These are phyloP conservation scores for Akanthomyces muscarius DNA, from an alignment of 2,329 filamentous ascomycete species.

Conservation along the genomic window DNA sequence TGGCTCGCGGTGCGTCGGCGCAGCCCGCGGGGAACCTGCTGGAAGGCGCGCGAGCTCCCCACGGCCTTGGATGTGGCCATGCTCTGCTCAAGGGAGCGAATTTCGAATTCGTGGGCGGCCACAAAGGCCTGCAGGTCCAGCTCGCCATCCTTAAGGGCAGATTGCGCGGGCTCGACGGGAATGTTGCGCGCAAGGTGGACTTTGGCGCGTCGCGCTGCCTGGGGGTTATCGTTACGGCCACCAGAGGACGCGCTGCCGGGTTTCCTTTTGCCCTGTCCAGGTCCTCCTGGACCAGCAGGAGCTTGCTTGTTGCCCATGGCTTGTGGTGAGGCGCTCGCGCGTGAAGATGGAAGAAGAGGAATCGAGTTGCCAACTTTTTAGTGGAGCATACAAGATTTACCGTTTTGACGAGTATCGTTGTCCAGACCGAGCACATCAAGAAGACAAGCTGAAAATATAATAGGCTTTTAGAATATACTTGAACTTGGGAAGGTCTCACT, in stretches of 20 bases:
- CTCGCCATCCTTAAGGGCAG: conserved; percentile 64
- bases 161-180: conserved; percentile 46
- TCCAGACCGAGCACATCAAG: no score
- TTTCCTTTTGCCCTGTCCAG: conserved; percentile 25
- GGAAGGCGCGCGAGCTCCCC: conserved; percentile 71
- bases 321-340: conserved; percentile 20
- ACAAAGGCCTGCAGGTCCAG: conserved; percentile 83
- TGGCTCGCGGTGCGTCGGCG: conserved; percentile 88
- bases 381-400: not conserved
- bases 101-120: conserved; percentile 82
- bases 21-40: conserved; percentile 81
- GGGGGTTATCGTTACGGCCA: conserved; percentile 24
- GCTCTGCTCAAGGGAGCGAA: conserved; percentile 75
- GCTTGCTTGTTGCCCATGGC: conserved; percentile 27
- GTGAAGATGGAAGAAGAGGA: conserved; percentile 5
- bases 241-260: conserved; percentile 21
- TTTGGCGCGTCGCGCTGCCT: conserved; percentile 42
- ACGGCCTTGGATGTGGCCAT: conserved; percentile 68
- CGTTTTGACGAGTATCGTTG: not conserved
- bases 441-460: no score
- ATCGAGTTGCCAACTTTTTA: conserved; percentile 10
- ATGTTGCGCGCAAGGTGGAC: conserved; percentile 46
- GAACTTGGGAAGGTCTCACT: no score
- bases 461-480: no score
- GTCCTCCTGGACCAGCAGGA: conserved; percentile 25